Base-by-base conservation (phyloP, 345 rosid species). In the Firmiana major region DNA sequence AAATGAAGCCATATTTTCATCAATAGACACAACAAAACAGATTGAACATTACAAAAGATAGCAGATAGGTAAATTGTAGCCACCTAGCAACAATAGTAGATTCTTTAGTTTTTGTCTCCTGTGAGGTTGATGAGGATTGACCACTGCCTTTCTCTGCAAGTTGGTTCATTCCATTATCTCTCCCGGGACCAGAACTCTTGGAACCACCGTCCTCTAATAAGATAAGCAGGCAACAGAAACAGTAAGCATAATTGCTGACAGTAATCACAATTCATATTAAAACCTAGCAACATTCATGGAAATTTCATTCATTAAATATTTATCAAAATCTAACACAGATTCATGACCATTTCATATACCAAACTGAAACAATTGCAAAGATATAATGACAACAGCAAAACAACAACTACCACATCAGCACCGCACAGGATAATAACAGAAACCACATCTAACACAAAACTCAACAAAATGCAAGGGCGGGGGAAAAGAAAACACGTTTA, bases 191-290 rank as follows among this genome's bases (percentile, higher is more conserved):
- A 63, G 84, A 86, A 76, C 78, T 83, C 87, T 82, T 91, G 75
- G 90, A 83, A 75, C 85, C 88, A 67, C 88, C 87, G 81, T 83
- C 86, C 88, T 91, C 98, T 94, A 87, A 81, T 71, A 70, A 83
- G 80, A 80, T 71, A 81, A 62, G 80, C 73, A 82, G 71, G 42
- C 38, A 82, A 80, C 53, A 79, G 71, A 83, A 38, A 75, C 48
- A 40, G 53, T 16, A 49, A 45, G 22, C 66, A 79, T 46, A 76
- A 71, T 34, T 12, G 48, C 78, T 63, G 75, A 63, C 40, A 75
- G 79, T 73, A 68, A 72, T 58, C 74, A 78, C 75, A 31, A 49
- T 66, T 3, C 19, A 51, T 43, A 42, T 22, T 21, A 59, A 75
- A 63, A 58, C 6, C 31, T 48, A 46, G 1, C 6, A 74, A 22